Conservation (phyloP, 2,329 filamentous ascomycete species). For the Colletotrichum tropicicola region DNA sequence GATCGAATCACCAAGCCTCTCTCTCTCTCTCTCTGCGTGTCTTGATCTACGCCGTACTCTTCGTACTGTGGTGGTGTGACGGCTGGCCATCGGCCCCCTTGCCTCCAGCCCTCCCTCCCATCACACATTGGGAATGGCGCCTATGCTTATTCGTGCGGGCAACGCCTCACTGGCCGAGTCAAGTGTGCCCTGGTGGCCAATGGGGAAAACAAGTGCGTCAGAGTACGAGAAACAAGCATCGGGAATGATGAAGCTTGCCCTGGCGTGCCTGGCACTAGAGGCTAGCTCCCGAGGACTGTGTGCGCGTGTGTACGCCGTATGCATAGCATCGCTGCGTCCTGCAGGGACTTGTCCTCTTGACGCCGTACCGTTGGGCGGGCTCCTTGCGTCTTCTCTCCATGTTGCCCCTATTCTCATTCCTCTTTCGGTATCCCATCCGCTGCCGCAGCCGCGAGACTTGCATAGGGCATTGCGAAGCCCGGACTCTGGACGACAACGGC, state of each 20-base stretch:
- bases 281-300: slow-evolving; percentile 18
- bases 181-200: not conserved
- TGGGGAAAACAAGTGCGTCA: not conserved
- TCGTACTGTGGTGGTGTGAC: no score
- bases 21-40: no score
- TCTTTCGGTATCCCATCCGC: not conserved
- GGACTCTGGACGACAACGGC: not conserved
- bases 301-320: not conserved
- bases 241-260: slow-evolving; percentile 21
- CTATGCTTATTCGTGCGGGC: not conserved
- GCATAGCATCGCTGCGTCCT: slow-evolving; percentile 19
- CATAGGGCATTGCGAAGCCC: slow-evolving; percentile 2
- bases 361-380: no score
- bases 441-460: not conserved
- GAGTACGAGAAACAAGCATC: not conserved
- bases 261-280: slow-evolving; percentile 25
- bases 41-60: no score
- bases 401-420: not conserved
- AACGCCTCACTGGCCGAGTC: not conserved
- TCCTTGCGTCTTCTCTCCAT: no score
- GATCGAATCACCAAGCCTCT: slow-evolving; percentile 3
- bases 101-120: not conserved
- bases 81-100: not conserved
- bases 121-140: not conserved
- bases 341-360: no score